These are phyloP conservation scores for Rhodofomes roseus DNA, from an alignment of 1,284 basidiomycete genomes.

Conservation along the genomic window DNA sequence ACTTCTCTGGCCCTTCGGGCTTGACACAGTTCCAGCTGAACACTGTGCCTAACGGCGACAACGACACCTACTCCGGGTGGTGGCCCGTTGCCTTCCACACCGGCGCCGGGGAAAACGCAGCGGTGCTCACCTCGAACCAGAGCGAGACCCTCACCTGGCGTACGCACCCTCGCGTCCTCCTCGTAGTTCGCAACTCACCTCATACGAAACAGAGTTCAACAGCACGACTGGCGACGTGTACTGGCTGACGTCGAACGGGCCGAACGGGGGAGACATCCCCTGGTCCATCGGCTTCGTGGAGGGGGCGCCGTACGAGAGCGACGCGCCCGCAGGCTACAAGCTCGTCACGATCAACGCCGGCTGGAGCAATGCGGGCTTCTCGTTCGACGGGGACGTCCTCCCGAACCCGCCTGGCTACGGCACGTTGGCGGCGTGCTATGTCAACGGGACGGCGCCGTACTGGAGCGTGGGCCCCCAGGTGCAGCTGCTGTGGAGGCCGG, in stretches of 20 bases:
- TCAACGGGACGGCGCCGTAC: not conserved
- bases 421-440: not conserved
- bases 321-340: not conserved
- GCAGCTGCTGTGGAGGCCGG: not conserved
- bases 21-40: not conserved
- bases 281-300: not conserved
- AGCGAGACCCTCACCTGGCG: not conserved
- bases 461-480: not conserved
- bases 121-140: not conserved
- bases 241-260: not conserved
- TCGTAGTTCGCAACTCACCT: not conserved
- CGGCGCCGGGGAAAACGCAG: not conserved
- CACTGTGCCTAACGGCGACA: not conserved
- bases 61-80: not conserved
- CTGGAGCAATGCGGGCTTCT: not conserved
- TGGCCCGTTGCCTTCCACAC: not conserved
- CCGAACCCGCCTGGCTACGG: conserved; percentile 1
- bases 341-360: not conserved
- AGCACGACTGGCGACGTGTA: conserved; percentile 1
- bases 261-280: not conserved
- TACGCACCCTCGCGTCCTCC: not conserved
- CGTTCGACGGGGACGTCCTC: not conserved
- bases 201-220: not conserved
- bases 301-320: not conserved
- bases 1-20: not conserved